Base-by-base conservation (phyloP, 2,329 filamentous ascomycete species). In the Truncatella angustata region DNA sequence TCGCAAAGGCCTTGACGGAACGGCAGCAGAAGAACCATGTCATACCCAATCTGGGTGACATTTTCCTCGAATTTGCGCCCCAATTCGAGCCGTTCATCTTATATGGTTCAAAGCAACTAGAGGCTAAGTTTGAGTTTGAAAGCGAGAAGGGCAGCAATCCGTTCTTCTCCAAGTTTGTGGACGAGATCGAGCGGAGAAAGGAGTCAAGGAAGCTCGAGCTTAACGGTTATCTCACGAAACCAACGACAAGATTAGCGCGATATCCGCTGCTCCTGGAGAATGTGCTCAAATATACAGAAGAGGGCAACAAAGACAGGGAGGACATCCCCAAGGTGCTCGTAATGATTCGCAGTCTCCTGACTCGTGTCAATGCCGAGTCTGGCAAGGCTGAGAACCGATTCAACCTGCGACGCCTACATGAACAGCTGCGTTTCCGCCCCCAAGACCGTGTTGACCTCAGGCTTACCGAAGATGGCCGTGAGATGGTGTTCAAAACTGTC, bases 381-480 rank as follows among this genome's bases (percentile, higher is more conserved):
- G 94, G 94, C 62, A 97, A 96, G 74, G 91, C 94, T 1, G 94
- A 99, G 71, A 99, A 99, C 67, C 88, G 94, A 49, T 97, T 96
- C 78, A 97, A 97, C 67, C 75, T 99, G 52, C 88, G 93, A 69
- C 89, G 91, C 60, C 80, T 99, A 28, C 94, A 97, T 66, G 86
- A 94, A 60, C 90, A 96, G 62, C 82, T 99, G 58, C 91, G 93
- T 57, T 99, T 96, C 79, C 84, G 88, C 37, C 87, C 90, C 1
- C 91, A 91, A 56, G 93, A 97, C 65, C 89, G 87, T 64, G 92
- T 97, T 44, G 94, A 99, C 67, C 75, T 99, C 56, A 96, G 96
- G 69, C 79, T 99, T 47, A 96, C 91, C 0, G 94, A 99, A 63
- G 91, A 96, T 62, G 90, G 89, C 50, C 88, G 94, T 54, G 91